These are phyloP conservation scores for Areca catechu DNA, from an alignment of 176 grass and related monocot genomes.

Conservation along the genomic window DNA sequence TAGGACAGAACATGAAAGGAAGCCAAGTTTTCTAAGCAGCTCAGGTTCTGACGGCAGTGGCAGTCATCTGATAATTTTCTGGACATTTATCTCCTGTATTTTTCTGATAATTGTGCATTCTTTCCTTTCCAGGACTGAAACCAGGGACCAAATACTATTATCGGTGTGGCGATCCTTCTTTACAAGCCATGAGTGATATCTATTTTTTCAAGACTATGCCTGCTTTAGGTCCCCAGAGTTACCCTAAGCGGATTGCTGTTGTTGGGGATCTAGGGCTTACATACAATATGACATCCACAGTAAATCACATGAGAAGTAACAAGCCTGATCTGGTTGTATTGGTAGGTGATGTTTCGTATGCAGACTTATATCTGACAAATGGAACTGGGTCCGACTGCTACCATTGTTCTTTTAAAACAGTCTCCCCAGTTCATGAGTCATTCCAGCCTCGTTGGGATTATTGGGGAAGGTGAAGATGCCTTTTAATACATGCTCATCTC, in stretches of 20 bases:
- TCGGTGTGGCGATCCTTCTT: conserved; percentile 56
- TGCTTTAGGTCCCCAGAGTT: conserved; percentile 43
- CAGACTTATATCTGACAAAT: conserved; percentile 80
- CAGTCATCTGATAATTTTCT: too few relatives aligned
- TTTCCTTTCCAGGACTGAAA: conserved; percentile 33
- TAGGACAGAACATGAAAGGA: too few relatives aligned
- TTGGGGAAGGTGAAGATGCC: conserved; percentile 59
- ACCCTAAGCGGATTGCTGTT: conserved; percentile 58
- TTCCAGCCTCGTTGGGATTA: conserved; percentile 90
- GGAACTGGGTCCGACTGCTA: conserved; percentile 81
- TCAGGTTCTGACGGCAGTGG: too few relatives aligned
- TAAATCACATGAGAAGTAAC: conserved; percentile 67
- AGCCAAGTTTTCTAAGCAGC: too few relatives aligned
- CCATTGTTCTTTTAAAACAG: conserved; percentile 43
- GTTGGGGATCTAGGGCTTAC: conserved; percentile 82
- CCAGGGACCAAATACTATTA: conserved; percentile 51
- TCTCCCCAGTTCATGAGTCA: conserved; percentile 72
- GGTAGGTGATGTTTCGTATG: conserved; percentile 78
- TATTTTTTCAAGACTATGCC: conserved; percentile 69
- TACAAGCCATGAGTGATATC: conserved; percentile 47
- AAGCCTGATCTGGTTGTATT: conserved; percentile 65
- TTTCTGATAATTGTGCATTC: too few relatives aligned
- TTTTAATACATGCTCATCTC: not conserved
- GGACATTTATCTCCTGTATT: too few relatives aligned
- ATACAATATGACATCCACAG: conserved; percentile 70